phyloP scores from a whole-genome alignment of 441 rosid species.

The Erysimum pusillum region DNA sequence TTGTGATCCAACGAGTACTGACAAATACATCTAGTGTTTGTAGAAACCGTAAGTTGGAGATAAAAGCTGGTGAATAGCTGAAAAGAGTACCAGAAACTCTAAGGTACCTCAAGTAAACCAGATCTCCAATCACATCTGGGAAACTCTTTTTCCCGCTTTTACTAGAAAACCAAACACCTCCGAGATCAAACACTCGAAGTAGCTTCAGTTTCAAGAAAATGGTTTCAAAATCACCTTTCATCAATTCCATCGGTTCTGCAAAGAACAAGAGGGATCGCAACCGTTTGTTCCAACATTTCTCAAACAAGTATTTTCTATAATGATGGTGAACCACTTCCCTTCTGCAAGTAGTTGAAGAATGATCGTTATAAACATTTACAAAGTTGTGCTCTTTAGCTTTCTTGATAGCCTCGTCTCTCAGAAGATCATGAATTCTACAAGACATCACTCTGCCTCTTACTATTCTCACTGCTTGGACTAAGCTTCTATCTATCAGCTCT shows the following conservation, averaged over 20 bases:
- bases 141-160: neutral
- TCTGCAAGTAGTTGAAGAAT: constrained; percentile 3
- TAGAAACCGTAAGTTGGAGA: constrained; percentile 15
- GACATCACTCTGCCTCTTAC: constrained; percentile 7
- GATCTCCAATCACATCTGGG: constrained; percentile 19
- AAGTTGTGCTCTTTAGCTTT: constrained; percentile 42
- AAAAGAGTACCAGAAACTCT: neutral
- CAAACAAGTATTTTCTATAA: constrained; percentile 7
- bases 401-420: constrained; percentile 34
- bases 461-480: constrained; percentile 11
- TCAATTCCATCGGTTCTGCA: neutral
- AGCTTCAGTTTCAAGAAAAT: constrained; percentile 24
- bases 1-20: no score
- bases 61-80: neutral
- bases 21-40: constrained; percentile 16
- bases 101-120: constrained; percentile 45
- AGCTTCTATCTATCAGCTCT: constrained; percentile 37
- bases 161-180: neutral
- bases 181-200: constrained; percentile 43
- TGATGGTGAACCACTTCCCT: constrained; percentile 42
- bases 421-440: constrained; percentile 37
- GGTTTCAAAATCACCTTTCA: neutral
- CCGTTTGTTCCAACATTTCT: constrained; percentile 20
- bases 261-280: constrained; percentile 42
- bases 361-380: constrained; percentile 21